Conservation (phyloP, 441 rosid species). For the Caryocar brasiliense region DNA sequence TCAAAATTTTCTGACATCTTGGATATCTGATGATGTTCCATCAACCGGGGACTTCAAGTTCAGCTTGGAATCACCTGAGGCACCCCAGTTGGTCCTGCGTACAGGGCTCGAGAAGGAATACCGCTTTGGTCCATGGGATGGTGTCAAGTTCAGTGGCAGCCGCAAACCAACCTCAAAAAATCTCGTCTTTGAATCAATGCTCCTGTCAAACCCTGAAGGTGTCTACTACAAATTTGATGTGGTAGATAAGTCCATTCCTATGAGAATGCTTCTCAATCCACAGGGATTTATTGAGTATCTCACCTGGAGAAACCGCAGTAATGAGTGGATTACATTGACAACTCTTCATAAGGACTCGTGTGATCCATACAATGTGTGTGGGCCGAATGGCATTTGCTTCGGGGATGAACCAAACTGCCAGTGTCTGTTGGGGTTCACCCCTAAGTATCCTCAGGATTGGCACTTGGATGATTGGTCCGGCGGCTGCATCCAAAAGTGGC, state of each 20-base stretch:
- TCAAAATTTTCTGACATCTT: conserved; percentile 12
- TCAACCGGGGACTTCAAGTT: background rate
- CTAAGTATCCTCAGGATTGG: background rate
- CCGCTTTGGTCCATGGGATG: background rate
- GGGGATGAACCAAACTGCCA: conserved; percentile 19
- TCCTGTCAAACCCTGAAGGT: no score
- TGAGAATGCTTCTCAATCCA: no score
- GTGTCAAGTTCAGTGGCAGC: background rate
- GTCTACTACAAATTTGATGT: no score
- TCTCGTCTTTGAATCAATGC: no score
- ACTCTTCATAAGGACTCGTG: no score
- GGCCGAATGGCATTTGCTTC: no score
- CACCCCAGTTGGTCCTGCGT: background rate
- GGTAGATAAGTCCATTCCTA: no score
- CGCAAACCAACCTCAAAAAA: no score
- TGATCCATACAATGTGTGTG: no score
- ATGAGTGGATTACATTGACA: no score
- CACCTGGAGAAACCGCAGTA: no score
- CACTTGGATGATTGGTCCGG: background rate
- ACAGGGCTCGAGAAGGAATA: background rate
- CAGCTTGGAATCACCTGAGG: background rate
- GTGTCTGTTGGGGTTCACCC: conserved; percentile 19
- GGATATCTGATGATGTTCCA: conserved; percentile 1
- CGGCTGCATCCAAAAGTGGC: conserved; percentile 8
- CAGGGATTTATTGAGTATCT: no score